These are phyloP conservation scores for Claviceps cyperi DNA, from an alignment of 2,329 filamentous ascomycete genomes.

Conservation along the genomic window DNA sequence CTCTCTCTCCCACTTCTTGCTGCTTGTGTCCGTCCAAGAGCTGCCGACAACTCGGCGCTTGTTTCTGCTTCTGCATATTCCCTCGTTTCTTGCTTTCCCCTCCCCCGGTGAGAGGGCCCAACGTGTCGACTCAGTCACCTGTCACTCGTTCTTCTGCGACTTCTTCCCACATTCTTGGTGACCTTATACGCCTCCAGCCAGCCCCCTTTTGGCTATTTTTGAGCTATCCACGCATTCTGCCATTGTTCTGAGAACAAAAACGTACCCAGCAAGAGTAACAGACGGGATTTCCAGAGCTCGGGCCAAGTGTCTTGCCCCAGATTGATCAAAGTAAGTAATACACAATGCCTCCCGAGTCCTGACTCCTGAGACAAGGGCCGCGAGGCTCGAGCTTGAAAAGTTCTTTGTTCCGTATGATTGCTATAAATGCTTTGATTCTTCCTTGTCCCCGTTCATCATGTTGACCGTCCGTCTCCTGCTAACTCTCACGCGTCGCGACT, in stretches of 20 bases:
- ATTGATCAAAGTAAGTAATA: not conserved
- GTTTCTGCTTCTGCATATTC: not conserved
- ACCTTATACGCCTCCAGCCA: not conserved
- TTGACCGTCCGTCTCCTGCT: too few species aligned
- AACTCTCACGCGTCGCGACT: too few species aligned
- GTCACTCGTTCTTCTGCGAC: slow-evolving; percentile 1
- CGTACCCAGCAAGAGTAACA: not conserved
- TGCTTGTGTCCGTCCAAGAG: too few species aligned
- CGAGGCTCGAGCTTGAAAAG: not conserved
- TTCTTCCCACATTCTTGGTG: not conserved
- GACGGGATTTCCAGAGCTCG: not conserved
- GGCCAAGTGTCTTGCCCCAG: not conserved
- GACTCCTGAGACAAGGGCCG: not conserved
- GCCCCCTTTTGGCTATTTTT: not conserved
- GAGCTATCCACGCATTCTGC: not conserved
- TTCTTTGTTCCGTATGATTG: not conserved
- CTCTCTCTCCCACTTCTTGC: not conserved
- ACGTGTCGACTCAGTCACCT: slow-evolving; percentile 2
- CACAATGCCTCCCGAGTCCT: not conserved
- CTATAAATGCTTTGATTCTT: too few species aligned
- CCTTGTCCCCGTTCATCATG: too few species aligned
- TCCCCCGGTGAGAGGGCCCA: slow-evolving; percentile 2
- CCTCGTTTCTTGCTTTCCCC: not conserved
- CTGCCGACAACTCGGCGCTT: not conserved
- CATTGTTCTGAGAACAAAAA: not conserved